Percentiles rank a stretch among this genome's conserved stretches.
These are phyloP conservation scores for Heritiera littoralis DNA, from an alignment of 345 rosid genomes.

Conservation along the genomic window DNA sequence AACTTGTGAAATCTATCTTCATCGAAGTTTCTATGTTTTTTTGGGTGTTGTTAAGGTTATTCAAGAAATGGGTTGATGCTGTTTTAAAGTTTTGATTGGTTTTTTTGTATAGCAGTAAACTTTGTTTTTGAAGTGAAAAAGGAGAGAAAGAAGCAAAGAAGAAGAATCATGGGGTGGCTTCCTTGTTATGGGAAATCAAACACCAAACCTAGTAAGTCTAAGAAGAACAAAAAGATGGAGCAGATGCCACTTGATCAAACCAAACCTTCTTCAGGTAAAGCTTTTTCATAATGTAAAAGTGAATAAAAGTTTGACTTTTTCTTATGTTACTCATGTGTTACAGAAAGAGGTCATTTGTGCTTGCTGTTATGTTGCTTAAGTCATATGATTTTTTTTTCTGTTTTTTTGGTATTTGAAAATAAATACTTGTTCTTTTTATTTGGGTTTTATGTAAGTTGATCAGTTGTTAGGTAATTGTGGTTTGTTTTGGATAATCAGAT, in stretches of 20 bases:
- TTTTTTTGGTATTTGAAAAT: not conserved
- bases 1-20: not conserved
- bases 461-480: not conserved
- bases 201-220: slow-evolving; percentile 31
- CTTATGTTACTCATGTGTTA: not conserved
- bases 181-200: slow-evolving; percentile 69
- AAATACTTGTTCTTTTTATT: not conserved
- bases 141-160: not conserved
- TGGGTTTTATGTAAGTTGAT: not conserved
- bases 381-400: not conserved
- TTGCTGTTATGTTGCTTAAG: not conserved
- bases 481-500: not conserved
- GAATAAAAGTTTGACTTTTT: not conserved
- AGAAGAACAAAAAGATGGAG: slow-evolving; percentile 41
- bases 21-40: not conserved
- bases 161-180: slow-evolving; percentile 60
- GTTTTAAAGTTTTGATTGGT: not conserved
- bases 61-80: slow-evolving; percentile 4
- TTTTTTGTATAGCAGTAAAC: not conserved
- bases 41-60: not conserved
- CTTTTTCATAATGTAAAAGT: not conserved
- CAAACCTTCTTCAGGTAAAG: slow-evolving; percentile 43
- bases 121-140: not conserved
- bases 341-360: not conserved
- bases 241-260: slow-evolving; percentile 39